Evolutionary conservation across 441 rosid species (phyloP), one percentile per base, ranked within the genome.

Genomic region (Gossypium laxum): DNA sequence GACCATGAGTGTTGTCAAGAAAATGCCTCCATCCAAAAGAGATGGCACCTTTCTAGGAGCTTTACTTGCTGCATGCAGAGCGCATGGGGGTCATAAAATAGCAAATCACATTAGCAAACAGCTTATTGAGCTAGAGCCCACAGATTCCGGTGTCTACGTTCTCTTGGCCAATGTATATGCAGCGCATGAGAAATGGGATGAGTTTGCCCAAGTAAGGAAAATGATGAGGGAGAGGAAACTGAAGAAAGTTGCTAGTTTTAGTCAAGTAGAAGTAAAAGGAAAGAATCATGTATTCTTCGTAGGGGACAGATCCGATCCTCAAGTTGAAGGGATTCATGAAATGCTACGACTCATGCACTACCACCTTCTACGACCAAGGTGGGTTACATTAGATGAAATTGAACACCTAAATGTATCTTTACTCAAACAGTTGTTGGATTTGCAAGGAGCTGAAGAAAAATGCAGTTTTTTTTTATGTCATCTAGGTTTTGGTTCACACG

Each of bases 41-140:
- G 82, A 81, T 72, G 78, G 70, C 26, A 79, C 79, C 8, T 80
- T 83, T 63, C 72, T 79, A 51, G 87, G 85, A 30, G 81, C 85
- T 59, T 70, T 79, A 54, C 75, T 81, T 22, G 77, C 77, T 17
- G 83, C 80, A 2, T 79, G 83, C 65, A 73, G 76, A 67, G 26
- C 77, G 74, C 79, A 79, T n/a, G 70, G 75, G 24, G 71, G 79
- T 50, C 60, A 59, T 60, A 52, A 72, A 73, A 50, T 79, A 41
- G 83, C 78, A 19, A 57, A 62, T 28, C 21, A 51, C 38, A 74
- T 81, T 2, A 77, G 80, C 10, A 52, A 61, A 47, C 47, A 48
- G 79, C 74, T 81, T 8, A 81, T 77, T 43, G 80, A 79, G 69
- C 72, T 73, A 50, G 76, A 79, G 57, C 85, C 87, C 6, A 28